Evolutionary conservation across 768 basidiomycete species (phyloP).

Genomic region (Pleurotus cornucopiae): DNA sequence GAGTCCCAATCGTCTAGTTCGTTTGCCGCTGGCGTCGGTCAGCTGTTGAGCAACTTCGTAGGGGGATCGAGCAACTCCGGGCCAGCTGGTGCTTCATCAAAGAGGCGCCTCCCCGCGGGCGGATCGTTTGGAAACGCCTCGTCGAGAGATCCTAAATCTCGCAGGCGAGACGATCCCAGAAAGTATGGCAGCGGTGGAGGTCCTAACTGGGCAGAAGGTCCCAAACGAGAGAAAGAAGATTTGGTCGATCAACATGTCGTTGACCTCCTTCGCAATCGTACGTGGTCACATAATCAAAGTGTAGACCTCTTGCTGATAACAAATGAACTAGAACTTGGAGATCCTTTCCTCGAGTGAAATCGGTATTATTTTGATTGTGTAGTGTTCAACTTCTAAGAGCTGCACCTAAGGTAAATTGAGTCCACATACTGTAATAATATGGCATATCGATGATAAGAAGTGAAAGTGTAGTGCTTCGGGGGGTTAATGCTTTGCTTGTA

Average conservation of each 20-base stretch:
- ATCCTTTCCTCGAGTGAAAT: conserved; percentile 35
- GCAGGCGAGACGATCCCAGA: conserved; percentile 41
- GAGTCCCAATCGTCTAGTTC: conserved; percentile 23
- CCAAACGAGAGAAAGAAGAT: conserved; percentile 54
- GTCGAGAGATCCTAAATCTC: conserved; percentile 45
- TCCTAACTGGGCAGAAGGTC: conserved; percentile 28
- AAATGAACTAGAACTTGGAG: conserved; percentile 42
- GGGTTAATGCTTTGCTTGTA: background rate
- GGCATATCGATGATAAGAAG: background rate
- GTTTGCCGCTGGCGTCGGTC: background rate
- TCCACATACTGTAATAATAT: background rate
- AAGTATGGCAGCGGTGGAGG: conserved; percentile 17
- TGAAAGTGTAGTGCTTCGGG: background rate
- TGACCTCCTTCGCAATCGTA: conserved; percentile 54
- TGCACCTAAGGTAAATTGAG: background rate
- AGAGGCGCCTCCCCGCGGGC: conserved; percentile 49
- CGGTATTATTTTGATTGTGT: too few species aligned
- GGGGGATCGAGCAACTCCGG: conserved; percentile 3
- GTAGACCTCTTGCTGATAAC: conserved; percentile 1
- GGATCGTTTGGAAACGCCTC: conserved; percentile 36
- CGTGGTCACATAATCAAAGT: conserved; percentile 6
- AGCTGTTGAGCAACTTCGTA: conserved; percentile 1
- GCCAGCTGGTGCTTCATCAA: conserved; percentile 26
- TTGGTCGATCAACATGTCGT: conserved; percentile 45
- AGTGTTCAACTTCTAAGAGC: too few species aligned